Percentiles rank a stretch among this genome's conserved stretches.
These are phyloP conservation scores for Monosporozyma servazzii DNA, from an alignment of 805 yeast species.

Conservation along the genomic window DNA sequence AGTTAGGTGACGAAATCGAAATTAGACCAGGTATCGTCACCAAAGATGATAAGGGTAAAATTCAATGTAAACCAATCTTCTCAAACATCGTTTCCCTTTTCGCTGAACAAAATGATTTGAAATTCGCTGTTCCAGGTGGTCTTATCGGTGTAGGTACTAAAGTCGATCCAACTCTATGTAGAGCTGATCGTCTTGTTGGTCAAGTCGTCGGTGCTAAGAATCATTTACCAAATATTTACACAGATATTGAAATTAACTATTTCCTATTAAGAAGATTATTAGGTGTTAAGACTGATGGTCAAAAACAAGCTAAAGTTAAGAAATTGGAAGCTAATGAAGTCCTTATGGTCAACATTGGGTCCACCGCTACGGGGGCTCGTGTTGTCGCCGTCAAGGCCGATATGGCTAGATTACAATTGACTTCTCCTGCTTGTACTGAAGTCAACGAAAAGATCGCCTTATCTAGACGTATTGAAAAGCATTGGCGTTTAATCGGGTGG, in stretches of 20 bases:
- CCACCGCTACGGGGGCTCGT: conserved; percentile 98
- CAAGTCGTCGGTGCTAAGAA: conserved; percentile 98
- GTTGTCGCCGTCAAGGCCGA: conserved; percentile 97
- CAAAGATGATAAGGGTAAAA: conserved; percentile 77
- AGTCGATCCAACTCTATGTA: conserved; percentile 96
- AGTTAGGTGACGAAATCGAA: conserved; percentile 96
- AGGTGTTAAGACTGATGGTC: conserved; percentile 98
- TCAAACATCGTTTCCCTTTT: conserved; percentile 88
- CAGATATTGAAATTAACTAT: conserved; percentile 95
- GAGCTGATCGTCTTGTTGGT: conserved; percentile 98
- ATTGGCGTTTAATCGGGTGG: conserved; percentile 99
- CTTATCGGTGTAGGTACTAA: conserved; percentile 98
- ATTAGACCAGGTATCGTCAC: conserved; percentile 98
- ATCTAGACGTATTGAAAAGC: conserved; percentile 98
- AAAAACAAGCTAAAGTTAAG: conserved; percentile 93
- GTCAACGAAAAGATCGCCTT: conserved; percentile 96
- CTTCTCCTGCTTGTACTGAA: conserved; percentile 98
- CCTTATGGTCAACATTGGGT: conserved; percentile 97
- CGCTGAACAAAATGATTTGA: conserved; percentile 95
- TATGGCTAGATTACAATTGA: conserved; percentile 95
- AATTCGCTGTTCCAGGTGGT: conserved; percentile 99
- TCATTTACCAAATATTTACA: conserved; percentile 88
- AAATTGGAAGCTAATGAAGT: conserved; percentile 91
- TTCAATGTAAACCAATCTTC: conserved; percentile 92
- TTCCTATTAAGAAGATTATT: conserved; percentile 91